A percentile compares a stretch with the other conserved stretches of the same genome.
phyloP scores from a whole-genome alignment of 768 basidiomycete genomes.

The Cyclocybe aegerita region DNA sequence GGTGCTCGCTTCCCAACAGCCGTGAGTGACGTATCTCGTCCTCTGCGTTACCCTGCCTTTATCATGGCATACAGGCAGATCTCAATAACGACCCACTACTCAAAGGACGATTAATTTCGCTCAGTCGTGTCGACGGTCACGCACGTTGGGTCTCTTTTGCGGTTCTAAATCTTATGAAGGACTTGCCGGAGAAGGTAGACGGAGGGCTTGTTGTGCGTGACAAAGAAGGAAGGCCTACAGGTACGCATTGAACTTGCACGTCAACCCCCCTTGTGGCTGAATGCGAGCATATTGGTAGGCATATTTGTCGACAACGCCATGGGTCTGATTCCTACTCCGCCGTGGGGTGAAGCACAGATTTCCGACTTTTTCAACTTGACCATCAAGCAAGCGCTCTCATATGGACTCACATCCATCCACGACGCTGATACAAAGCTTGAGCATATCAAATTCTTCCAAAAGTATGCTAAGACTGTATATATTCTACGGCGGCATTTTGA shows the following conservation, averaged over 20 bases:
- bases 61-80: slow-evolving; percentile 50
- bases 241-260: slow-evolving; percentile 28
- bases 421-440: slow-evolving; percentile 63
- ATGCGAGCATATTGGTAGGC: slow-evolving; percentile 33
- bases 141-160: slow-evolving; percentile 83
- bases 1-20: slow-evolving; percentile 67
- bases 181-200: slow-evolving; percentile 60
- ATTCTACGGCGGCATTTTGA: neutral
- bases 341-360: slow-evolving; percentile 58
- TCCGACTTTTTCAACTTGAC: slow-evolving; percentile 62
- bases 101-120: slow-evolving; percentile 64
- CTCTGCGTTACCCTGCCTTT: neutral
- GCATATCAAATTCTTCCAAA: slow-evolving; percentile 62
- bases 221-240: slow-evolving; percentile 62
- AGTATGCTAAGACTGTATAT: slow-evolving; percentile 35
- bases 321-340: slow-evolving; percentile 65
- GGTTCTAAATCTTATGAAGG: slow-evolving; percentile 62
- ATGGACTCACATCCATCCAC: slow-evolving; percentile 85
- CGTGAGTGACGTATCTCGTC: slow-evolving; percentile 35
- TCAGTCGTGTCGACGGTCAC: slow-evolving; percentile 80
- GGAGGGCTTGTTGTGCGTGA: slow-evolving; percentile 80
- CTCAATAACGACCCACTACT: slow-evolving; percentile 71
- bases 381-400: slow-evolving; percentile 65
- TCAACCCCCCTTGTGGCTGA: neutral
- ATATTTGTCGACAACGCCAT: slow-evolving; percentile 90